A percentile compares a stretch with the other conserved stretches of the same genome.
These are phyloP conservation scores for Kuraishia piskuri DNA, from an alignment of 805 yeast genomes.

Conservation along the genomic window DNA sequence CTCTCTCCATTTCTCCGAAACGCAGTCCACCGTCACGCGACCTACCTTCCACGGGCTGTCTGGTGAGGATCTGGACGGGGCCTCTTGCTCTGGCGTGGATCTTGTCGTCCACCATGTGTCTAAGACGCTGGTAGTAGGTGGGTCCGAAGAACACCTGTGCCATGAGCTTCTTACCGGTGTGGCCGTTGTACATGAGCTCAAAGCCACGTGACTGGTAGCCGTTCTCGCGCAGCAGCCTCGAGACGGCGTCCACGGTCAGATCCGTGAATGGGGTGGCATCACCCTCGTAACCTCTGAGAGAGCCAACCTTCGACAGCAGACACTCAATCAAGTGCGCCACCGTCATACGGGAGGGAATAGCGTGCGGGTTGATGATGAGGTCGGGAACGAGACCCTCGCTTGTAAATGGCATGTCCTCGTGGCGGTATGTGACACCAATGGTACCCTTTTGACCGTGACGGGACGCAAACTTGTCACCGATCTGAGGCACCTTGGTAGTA, in stretches of 20 bases:
- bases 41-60: constrained; percentile 99
- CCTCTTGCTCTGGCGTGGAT: constrained; percentile 99
- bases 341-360: constrained; percentile 99
- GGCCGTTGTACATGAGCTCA: constrained; percentile 98
- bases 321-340: constrained; percentile 99
- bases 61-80: constrained; percentile 93
- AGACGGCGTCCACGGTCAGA: constrained; percentile 95
- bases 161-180: constrained; percentile 95
- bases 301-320: constrained; percentile 88
- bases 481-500: constrained; percentile 97
- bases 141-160: constrained; percentile 99
- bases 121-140: constrained; percentile 94
- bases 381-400: constrained; percentile 96
- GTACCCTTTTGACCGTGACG: constrained; percentile 99
- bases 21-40: constrained; percentile 98
- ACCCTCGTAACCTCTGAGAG: constrained; percentile 94
- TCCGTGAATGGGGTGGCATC: constrained; percentile 99
- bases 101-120: constrained; percentile 99
- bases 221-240: constrained; percentile 84
- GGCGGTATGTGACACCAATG: constrained; percentile 96
- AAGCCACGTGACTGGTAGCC: constrained; percentile 98
- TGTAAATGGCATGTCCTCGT: constrained; percentile 98
- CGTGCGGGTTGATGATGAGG: constrained; percentile 96
- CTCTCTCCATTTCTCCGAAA: constrained; percentile 99
- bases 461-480: constrained; percentile 98